Base-by-base conservation (phyloP, 2,329 filamentous ascomycete species). In the Sporothrix curviconia region DNA sequence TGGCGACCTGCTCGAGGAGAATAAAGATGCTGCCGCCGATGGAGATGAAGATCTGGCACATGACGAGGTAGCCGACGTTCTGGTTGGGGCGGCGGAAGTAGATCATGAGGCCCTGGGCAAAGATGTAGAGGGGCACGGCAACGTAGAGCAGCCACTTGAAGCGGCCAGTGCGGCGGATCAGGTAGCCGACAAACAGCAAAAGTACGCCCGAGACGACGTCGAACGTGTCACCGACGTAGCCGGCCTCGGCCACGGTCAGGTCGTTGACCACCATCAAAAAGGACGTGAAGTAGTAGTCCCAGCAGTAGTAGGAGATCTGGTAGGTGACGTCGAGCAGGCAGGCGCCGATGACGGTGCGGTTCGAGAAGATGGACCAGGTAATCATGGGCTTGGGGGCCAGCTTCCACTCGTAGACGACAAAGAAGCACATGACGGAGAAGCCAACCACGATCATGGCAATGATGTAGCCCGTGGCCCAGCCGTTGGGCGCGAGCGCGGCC, bases 391-490 rank as follows among this genome's bases (percentile, higher is more conserved):
- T 73, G 0, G 75, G 78, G 0, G 84, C 80, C 17, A 82, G 62
- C 58, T 73, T 83, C 15, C 70, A 75, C 68, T 88, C 83, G 69
- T 79, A 84, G 3, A 82, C 59, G 1, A 71, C 76, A 62, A 69
- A 69, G 72, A 32, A 80, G 76, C 0, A 83, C 64, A 30, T n/a
- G n/a, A n/a, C n/a, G n/a, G n/a, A n/a, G n/a, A 81, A 74, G 6
- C 86, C 86, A 19, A 88, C 67, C 2, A 85, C 75, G 44, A 78
- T 75, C 80, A 86, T 84, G 54, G 76, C 72, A 59, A 85, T 78
- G 65, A 85, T 82, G 61, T 78, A 76, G 36, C 67, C 71, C 1
- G 77, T 75, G 25, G 68, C 68, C 81, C 81, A 84, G 7, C 74
- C 76, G 44, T 77, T 66, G 14, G 74, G 74, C 0, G 78, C 75